phyloP scores from a whole-genome alignment of 2,329 filamentous ascomycete genomes.

The Chlorencoelia australis region DNA sequence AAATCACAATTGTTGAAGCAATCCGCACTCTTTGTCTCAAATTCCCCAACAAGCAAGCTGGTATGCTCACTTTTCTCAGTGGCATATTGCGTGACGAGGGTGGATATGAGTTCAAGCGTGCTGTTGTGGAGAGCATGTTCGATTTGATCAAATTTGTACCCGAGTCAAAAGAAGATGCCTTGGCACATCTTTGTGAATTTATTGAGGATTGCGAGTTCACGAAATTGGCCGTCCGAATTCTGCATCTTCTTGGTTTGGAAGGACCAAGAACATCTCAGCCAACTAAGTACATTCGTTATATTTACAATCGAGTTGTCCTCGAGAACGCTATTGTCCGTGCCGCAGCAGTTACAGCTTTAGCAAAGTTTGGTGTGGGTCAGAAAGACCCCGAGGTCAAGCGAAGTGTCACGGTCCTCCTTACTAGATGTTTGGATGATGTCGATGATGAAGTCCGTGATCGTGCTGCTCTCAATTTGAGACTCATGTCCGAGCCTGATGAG shows the following conservation, averaged over 20 bases:
- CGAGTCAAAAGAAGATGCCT: conserved; percentile 68
- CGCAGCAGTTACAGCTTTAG: conserved; percentile 86
- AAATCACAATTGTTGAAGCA: conserved; percentile 98
- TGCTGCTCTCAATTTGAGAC: conserved; percentile 79
- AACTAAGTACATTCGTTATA: conserved; percentile 98
- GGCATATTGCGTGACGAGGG: conserved; percentile 95
- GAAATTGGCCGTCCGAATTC: conserved; percentile 88
- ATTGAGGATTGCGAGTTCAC: conserved; percentile 99
- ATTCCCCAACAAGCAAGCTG: conserved; percentile 95
- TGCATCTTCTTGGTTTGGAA: conserved; percentile 88
- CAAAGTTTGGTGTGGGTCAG: conserved; percentile 95
- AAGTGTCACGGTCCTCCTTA: conserved; percentile 85
- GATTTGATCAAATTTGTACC: conserved; percentile 98
- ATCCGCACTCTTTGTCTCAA: conserved; percentile 95
- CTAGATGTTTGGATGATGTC: conserved; percentile 87
- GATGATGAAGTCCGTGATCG: conserved; percentile 97
- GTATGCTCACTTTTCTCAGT: conserved; percentile 94
- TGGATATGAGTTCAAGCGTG: conserved; percentile 95
- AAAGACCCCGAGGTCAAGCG: conserved; percentile 95
- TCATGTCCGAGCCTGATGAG: conserved; percentile 80
- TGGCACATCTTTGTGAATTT: conserved; percentile 95
- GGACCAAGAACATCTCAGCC: conserved; percentile 91
- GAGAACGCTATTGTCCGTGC: conserved; percentile 95
- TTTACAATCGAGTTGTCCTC: conserved; percentile 95
- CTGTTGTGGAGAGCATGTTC: conserved; percentile 98